These are phyloP conservation scores for Mytilinidion resinicola DNA, from an alignment of 495 filamentous ascomycete species.

Conservation along the genomic window DNA sequence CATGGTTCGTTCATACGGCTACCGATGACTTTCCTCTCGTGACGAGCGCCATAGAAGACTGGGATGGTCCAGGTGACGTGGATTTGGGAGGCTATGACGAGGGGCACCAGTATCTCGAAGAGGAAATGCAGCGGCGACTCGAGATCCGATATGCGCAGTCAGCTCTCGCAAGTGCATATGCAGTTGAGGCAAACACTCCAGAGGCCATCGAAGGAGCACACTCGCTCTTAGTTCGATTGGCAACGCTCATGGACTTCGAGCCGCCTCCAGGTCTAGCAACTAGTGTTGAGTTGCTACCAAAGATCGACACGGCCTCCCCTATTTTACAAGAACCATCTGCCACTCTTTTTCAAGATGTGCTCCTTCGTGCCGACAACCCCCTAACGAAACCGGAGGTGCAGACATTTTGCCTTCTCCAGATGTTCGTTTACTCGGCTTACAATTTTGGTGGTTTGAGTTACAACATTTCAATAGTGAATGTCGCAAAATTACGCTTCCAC, in stretches of 20 bases:
- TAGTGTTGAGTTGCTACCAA: slow-evolving; percentile 28
- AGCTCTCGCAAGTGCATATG: slow-evolving; percentile 66
- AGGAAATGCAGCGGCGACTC: slow-evolving; percentile 49
- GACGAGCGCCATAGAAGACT: slow-evolving; percentile 59
- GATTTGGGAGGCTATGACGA: slow-evolving; percentile 67
- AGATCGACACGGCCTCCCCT: slow-evolving; percentile 22
- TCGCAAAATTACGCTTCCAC: slow-evolving; percentile 53
- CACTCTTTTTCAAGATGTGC: slow-evolving; percentile 45
- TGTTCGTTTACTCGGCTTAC: slow-evolving; percentile 60
- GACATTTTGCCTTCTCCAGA: slow-evolving; percentile 59
- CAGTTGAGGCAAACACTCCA: slow-evolving; percentile 52
- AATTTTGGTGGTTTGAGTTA: slow-evolving; percentile 56
- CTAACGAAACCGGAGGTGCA: slow-evolving; percentile 59
- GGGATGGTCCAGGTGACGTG: slow-evolving; percentile 75
- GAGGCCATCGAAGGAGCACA: slow-evolving; percentile 57
- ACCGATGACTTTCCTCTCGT: slow-evolving; percentile 42
- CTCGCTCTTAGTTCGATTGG: slow-evolving; percentile 54
- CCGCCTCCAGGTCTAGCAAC: slow-evolving; percentile 39
- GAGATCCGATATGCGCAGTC: slow-evolving; percentile 63
- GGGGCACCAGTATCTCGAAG: slow-evolving; percentile 40
- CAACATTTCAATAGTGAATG: slow-evolving; percentile 52
- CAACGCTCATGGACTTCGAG: slow-evolving; percentile 55
- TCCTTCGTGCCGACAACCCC: slow-evolving; percentile 57
- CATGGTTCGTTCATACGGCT: slow-evolving; percentile 69
- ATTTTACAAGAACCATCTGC: slow-evolving; percentile 42